These are phyloP conservation scores for Lepidium africanum DNA, from an alignment of 345 rosid genomes.

Conservation along the genomic window DNA sequence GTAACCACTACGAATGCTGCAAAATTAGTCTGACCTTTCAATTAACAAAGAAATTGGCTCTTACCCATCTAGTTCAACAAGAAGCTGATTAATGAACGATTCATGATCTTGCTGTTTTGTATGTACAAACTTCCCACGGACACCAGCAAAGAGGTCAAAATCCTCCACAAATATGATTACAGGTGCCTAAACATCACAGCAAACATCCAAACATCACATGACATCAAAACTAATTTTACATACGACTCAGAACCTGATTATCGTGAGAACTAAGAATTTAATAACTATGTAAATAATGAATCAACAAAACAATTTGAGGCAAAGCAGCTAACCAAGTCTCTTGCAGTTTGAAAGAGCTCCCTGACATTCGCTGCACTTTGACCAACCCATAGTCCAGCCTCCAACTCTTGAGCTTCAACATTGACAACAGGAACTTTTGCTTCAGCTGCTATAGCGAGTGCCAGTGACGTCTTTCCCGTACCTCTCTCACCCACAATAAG, in stretches of 20 bases:
- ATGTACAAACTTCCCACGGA: slow-evolving; percentile 84
- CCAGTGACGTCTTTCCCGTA: slow-evolving; percentile 89
- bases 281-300: slow-evolving; percentile 1
- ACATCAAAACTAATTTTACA: background rate
- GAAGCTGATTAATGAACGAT: slow-evolving; percentile 94
- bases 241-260: background rate
- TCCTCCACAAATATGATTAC: slow-evolving; percentile 95
- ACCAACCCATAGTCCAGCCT: slow-evolving; percentile 98
- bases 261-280: background rate
- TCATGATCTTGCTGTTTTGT: slow-evolving; percentile 93
- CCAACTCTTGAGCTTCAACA: slow-evolving; percentile 82
- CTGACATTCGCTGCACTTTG: slow-evolving; percentile 97
- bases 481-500: slow-evolving; percentile 96
- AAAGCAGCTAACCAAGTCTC: slow-evolving; percentile 65
- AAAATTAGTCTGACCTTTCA: background rate
- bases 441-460: slow-evolving; percentile 93
- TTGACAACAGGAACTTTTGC: slow-evolving; percentile 93
- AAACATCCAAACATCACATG: slow-evolving; percentile 18
- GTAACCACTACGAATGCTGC: background rate
- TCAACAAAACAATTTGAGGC: slow-evolving; percentile 13
- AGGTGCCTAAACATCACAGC: slow-evolving; percentile 61
- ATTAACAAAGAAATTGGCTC: slow-evolving; percentile 12
- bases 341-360: slow-evolving; percentile 94
- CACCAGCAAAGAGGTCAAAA: slow-evolving; percentile 97
- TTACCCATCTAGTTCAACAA: slow-evolving; percentile 99